These are phyloP conservation scores for Dinochytrium kinnereticum DNA, from an alignment of 371 early-diverging fungal genomes.

Conservation along the genomic window DNA sequence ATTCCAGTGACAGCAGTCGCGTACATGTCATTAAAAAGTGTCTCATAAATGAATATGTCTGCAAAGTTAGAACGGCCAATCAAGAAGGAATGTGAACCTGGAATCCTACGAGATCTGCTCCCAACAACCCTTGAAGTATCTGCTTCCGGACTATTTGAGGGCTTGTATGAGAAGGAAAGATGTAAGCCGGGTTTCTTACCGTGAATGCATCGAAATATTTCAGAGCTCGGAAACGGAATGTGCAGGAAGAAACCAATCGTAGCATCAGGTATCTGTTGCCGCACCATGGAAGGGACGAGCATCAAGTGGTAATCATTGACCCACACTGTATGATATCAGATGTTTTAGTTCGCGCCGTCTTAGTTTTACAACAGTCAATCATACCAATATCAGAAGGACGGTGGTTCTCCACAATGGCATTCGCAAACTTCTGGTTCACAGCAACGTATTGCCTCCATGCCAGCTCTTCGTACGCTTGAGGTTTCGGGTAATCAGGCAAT, in stretches of 20 bases:
- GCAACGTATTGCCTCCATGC: slow-evolving; percentile 65
- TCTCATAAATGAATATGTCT: slow-evolving; percentile 56
- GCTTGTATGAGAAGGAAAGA: too few species aligned
- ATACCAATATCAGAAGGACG: slow-evolving; percentile 60
- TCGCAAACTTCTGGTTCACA: slow-evolving; percentile 63
- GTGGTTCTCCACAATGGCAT: slow-evolving; percentile 51
- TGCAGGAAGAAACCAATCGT: slow-evolving; percentile 75
- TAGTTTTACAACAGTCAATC: too few species aligned
- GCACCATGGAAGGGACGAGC: slow-evolving; percentile 85
- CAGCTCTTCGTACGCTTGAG: slow-evolving; percentile 44
- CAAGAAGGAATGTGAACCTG: slow-evolving; percentile 28
- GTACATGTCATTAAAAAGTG: slow-evolving; percentile 67
- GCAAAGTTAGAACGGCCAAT: background rate
- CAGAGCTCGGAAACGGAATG: slow-evolving; percentile 67
- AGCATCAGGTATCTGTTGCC: slow-evolving; percentile 53
- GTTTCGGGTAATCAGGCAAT: slow-evolving; percentile 57
- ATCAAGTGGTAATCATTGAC: slow-evolving; percentile 98
- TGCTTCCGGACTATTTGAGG: slow-evolving; percentile 55
- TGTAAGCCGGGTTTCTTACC: slow-evolving; percentile 26
- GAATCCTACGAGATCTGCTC: slow-evolving; percentile 59
- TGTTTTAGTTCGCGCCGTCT: background rate
- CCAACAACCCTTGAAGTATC: slow-evolving; percentile 60
- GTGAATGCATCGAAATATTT: slow-evolving; percentile 60
- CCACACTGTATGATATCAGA: slow-evolving; percentile 74
- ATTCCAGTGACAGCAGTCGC: slow-evolving; percentile 51